Conservation (phyloP, 75 land plant genomes). For the Picea glauca region DNA sequence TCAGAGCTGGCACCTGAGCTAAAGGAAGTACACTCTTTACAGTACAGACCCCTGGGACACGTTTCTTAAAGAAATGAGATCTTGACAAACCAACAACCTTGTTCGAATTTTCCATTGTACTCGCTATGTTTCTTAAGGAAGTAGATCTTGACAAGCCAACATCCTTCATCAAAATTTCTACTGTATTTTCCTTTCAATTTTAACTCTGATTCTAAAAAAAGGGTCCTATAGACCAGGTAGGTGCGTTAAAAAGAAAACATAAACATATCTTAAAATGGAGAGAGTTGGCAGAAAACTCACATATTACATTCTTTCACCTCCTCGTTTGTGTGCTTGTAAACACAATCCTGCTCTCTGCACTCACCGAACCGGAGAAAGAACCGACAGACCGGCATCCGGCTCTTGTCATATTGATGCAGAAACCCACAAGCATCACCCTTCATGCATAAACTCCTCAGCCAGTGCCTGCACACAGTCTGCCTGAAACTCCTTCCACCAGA, state of each 20-base stretch:
- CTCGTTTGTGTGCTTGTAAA: constrained; percentile 97
- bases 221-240: background rate
- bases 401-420: constrained; percentile 93
- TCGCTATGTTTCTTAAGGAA: background rate
- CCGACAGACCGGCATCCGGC: constrained; percentile 95
- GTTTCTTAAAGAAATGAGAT: background rate
- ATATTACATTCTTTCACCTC: constrained; percentile 99
- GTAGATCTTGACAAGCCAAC: background rate
- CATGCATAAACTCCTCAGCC: constrained; percentile 96
- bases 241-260: background rate
- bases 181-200: background rate
- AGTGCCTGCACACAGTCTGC: constrained; percentile 99
- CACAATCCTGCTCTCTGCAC: constrained; percentile 98
- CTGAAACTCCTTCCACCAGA: constrained; percentile 71
- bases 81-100: background rate
- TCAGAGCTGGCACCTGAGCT: too few relatives aligned
- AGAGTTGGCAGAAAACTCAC: constrained; percentile 33
- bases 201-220: too few relatives aligned
- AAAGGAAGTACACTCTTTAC: too few relatives aligned
- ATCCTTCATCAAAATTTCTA: background rate
- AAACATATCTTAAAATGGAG: background rate
- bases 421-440: constrained; percentile 99
- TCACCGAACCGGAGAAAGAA: constrained; percentile 88
- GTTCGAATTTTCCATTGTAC: background rate
- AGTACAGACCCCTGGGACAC: background rate